These are phyloP conservation scores for Karstenula rhodostoma DNA, from an alignment of 2,329 filamentous ascomycete genomes.

Conservation along the genomic window DNA sequence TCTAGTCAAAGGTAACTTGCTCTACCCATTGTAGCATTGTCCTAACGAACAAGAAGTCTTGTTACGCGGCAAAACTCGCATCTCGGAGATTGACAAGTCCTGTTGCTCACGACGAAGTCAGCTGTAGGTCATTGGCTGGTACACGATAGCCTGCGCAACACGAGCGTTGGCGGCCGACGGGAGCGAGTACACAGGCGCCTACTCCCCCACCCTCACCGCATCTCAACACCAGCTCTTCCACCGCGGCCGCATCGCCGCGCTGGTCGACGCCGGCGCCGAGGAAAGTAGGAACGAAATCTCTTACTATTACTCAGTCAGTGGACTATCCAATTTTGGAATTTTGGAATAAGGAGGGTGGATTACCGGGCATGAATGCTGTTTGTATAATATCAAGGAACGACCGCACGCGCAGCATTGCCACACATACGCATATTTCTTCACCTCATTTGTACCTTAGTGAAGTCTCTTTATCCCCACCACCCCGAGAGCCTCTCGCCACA, in stretches of 20 bases:
- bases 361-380: not conserved
- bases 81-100: not conserved
- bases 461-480: too few species aligned
- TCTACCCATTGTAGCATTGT: too few species aligned
- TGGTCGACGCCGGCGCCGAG: constrained; percentile 54
- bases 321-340: too few species aligned
- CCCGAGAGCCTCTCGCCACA: too few species aligned
- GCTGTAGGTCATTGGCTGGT: too few species aligned
- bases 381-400: not conserved
- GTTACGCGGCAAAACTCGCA: not conserved
- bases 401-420: not conserved
- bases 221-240: constrained; percentile 54
- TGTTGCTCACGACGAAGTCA: not conserved
- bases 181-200: constrained; percentile 57
- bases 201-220: constrained; percentile 31
- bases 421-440: not conserved
- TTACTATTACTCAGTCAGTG: too few species aligned
- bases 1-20: too few species aligned
- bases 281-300: too few species aligned
- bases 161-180: constrained; percentile 45
- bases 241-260: constrained; percentile 51
- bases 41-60: not conserved
- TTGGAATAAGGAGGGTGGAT: too few species aligned
- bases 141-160: too few species aligned
- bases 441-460: not conserved